Evolutionary conservation across 768 basidiomycete species (phyloP).

Genomic region (Amanita rimosa): DNA sequence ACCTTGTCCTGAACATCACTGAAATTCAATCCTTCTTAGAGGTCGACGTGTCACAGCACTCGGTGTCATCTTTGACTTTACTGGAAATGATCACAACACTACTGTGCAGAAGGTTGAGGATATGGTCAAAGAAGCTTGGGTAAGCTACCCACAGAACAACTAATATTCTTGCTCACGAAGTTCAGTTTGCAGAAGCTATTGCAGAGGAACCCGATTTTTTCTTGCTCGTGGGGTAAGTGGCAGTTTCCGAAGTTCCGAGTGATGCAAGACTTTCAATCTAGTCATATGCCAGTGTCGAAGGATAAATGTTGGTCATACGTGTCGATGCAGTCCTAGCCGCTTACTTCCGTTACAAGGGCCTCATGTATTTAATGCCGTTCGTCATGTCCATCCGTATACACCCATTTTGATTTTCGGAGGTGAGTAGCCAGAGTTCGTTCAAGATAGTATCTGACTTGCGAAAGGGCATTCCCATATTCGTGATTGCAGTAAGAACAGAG

Average conservation of each 20-base stretch:
- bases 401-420: slow-evolving; percentile 82
- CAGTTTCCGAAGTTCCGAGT: neutral
- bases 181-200: slow-evolving; percentile 69
- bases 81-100: slow-evolving; percentile 56
- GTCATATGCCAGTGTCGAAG: slow-evolving; percentile 73
- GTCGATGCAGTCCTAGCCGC: neutral
- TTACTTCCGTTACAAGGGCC: slow-evolving; percentile 36
- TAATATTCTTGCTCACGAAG: neutral
- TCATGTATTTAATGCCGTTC: slow-evolving; percentile 60
- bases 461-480: slow-evolving; percentile 67
- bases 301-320: slow-evolving; percentile 46
- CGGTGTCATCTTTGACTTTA: slow-evolving; percentile 73
- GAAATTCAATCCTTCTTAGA: slow-evolving; percentile 13
- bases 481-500: slow-evolving; percentile 47
- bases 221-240: slow-evolving; percentile 49
- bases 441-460: neutral
- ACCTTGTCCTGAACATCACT: neutral
- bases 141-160: slow-evolving; percentile 14
- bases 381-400: slow-evolving; percentile 57
- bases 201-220: slow-evolving; percentile 77
- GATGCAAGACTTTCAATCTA: slow-evolving; percentile 14
- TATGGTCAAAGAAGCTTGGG: slow-evolving; percentile 78
- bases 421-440: slow-evolving; percentile 10
- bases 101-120: slow-evolving; percentile 62
- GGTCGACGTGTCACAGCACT: slow-evolving; percentile 70